These are phyloP conservation scores for Hippophae gyantsensis DNA, from an alignment of 306 rosid species.

Conservation along the genomic window DNA sequence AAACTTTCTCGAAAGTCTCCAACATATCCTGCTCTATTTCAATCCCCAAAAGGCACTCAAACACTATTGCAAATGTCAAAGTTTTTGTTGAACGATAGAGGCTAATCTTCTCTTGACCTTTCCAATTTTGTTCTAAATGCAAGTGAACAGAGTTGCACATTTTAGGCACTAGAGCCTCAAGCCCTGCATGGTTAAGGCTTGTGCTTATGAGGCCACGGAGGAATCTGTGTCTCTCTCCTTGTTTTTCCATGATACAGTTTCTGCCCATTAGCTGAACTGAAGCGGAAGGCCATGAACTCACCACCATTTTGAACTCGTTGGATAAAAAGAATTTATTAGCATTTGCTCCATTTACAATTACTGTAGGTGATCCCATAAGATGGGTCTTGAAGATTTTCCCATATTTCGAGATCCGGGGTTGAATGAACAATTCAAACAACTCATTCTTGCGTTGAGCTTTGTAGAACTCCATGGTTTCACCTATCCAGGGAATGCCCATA, in stretches of 20 bases:
- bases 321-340: constrained; percentile 58
- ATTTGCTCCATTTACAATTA: constrained; percentile 64
- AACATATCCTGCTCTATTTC: constrained; percentile 46
- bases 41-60: constrained; percentile 70
- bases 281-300: constrained; percentile 80
- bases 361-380: constrained; percentile 78
- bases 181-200: constrained; percentile 42
- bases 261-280: constrained; percentile 82
- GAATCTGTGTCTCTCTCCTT: constrained; percentile 50
- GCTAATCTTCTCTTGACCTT: constrained; percentile 32
- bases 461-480: constrained; percentile 77
- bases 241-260: constrained; percentile 67
- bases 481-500: constrained; percentile 72
- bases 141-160: constrained; percentile 33
- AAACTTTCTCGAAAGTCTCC: constrained; percentile 53
- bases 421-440: constrained; percentile 49
- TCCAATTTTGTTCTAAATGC: constrained; percentile 43
- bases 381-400: constrained; percentile 68
- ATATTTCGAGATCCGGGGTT: constrained; percentile 38
- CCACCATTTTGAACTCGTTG: constrained; percentile 76
- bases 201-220: constrained; percentile 45
- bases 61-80: constrained; percentile 47
- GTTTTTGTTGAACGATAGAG: constrained; percentile 45
- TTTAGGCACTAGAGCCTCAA: constrained; percentile 47
- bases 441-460: constrained; percentile 49